Conservation (phyloP, 495 filamentous ascomycete species). For the Parachaetomium inaequale region DNA sequence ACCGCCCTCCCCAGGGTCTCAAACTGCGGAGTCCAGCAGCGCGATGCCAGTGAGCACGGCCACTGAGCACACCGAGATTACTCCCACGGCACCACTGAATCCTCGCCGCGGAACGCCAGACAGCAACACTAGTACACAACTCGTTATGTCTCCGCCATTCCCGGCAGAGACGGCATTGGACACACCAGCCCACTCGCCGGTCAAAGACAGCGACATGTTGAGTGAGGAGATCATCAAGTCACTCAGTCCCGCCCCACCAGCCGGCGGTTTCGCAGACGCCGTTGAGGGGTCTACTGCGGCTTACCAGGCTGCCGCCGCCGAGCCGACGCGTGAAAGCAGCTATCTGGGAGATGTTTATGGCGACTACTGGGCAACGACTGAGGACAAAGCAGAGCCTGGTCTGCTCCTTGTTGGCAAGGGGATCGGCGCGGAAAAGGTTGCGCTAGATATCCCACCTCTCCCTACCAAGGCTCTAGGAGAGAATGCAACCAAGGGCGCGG, state of each 20-base stretch:
- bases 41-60: conserved; percentile 22
- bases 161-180: conserved; percentile 54
- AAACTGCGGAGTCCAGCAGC: background rate
- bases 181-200: conserved; percentile 52
- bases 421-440: background rate
- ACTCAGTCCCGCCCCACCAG: conserved; percentile 50
- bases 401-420: background rate
- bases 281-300: conserved; percentile 14
- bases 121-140: background rate
- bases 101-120: conserved; percentile 31
- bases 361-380: conserved; percentile 39
- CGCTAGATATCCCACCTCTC: background rate
- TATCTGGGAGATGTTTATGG: conserved; percentile 46
- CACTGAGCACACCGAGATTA: conserved; percentile 28
- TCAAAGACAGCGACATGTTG: conserved; percentile 72
- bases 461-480: background rate
- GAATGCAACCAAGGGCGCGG: background rate
- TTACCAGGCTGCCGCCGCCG: conserved; percentile 28
- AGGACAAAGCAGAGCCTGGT: conserved; percentile 24
- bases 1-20: background rate
- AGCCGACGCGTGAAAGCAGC: conserved; percentile 39
- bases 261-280: conserved; percentile 11
- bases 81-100: conserved; percentile 51
- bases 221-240: conserved; percentile 77
- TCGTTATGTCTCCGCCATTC: conserved; percentile 37